Conservation (phyloP, 2,329 filamentous ascomycete species). For the Gyromitra esculenta region DNA sequence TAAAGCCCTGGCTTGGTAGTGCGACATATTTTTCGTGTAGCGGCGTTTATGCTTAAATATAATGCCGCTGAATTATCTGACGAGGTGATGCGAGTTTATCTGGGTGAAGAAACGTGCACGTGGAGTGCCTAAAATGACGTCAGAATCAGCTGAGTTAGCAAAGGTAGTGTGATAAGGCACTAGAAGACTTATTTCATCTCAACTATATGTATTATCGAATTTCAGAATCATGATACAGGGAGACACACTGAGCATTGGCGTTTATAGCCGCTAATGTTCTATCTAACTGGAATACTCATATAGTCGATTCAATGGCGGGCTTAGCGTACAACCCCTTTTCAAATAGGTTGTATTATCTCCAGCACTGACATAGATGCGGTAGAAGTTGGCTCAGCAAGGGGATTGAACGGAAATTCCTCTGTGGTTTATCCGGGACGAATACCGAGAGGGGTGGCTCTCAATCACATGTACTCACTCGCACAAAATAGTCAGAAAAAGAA, state of each 20-base stretch:
- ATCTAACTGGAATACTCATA: background rate
- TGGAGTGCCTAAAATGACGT: background rate
- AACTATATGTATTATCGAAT: background rate
- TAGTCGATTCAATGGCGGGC: background rate
- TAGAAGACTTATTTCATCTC: background rate
- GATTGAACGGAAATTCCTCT: background rate
- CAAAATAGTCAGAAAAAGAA: constrained; percentile 27
- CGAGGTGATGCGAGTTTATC: too few relatives aligned
- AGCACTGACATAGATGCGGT: too few relatives aligned
- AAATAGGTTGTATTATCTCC: background rate
- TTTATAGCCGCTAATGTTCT: background rate
- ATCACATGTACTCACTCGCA: constrained; percentile 44
- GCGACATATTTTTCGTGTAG: too few relatives aligned
- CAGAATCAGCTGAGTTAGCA: background rate
- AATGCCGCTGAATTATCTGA: too few relatives aligned
- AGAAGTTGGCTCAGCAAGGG: too few relatives aligned
- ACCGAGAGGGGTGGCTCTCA: background rate
- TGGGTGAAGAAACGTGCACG: background rate
- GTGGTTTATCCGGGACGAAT: background rate
- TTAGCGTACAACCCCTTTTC: background rate
- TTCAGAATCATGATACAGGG: background rate
- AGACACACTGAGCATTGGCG: background rate
- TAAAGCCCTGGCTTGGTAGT: too few relatives aligned
- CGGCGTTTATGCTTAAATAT: background rate
- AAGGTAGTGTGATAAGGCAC: background rate